A percentile compares a stretch with the other conserved stretches of the same genome.
Conservation (phyloP, 2,329 filamentous ascomycete species). For the Talaromyces sp. region DNA sequence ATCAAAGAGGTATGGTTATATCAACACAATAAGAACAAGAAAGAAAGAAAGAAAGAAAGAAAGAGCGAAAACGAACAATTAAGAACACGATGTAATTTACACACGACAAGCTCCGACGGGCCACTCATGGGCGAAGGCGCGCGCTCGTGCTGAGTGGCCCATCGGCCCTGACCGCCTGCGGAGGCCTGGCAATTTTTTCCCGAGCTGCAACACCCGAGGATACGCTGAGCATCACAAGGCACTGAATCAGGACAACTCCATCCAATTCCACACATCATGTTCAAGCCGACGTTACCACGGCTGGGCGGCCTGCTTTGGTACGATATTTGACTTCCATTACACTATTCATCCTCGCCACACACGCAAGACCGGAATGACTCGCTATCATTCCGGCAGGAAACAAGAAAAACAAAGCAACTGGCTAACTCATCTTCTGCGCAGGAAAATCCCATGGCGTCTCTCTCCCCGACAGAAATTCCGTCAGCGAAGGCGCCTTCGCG, state of each 20-base stretch:
- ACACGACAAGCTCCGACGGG: background rate
- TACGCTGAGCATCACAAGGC: background rate
- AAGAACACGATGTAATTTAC: background rate
- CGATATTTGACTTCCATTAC: slow-evolving; percentile 12
- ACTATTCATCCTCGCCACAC: background rate
- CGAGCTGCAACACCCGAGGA: background rate
- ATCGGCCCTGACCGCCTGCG: background rate
- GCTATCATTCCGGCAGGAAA: background rate
- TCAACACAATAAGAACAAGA: slow-evolving; percentile 1
- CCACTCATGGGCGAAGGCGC: slow-evolving; percentile 5
- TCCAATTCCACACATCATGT: slow-evolving; percentile 54
- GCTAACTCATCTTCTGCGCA: slow-evolving; percentile 30
- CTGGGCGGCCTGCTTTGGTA: slow-evolving; percentile 80
- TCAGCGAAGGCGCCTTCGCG: slow-evolving; percentile 74
- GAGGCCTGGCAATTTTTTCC: background rate
- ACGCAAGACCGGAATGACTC: background rate
- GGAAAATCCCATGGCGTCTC: slow-evolving; percentile 97
- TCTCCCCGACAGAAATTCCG: slow-evolving; percentile 86
- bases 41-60: background rate
- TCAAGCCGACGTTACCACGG: slow-evolving; percentile 72
- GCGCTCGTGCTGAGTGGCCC: slow-evolving; percentile 3
- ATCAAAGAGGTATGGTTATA: slow-evolving; percentile 18
- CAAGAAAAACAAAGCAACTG: slow-evolving; percentile 7
- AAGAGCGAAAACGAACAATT: background rate
- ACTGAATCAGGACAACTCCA: background rate